Base-by-base conservation (phyloP, 345 rosid species). In the Citrus sinensis region DNA sequence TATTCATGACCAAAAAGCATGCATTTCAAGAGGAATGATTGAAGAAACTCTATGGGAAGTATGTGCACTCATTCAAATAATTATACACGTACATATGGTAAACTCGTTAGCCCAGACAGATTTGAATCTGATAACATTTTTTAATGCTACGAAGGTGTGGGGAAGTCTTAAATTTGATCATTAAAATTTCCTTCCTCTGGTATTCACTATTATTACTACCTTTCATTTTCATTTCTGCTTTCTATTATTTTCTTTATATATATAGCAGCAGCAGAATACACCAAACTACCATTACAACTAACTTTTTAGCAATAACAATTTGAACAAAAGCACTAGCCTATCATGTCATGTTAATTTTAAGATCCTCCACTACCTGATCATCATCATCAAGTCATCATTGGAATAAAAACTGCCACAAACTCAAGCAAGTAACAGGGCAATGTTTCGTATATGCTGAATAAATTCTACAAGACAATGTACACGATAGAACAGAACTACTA, bases 401-500 rank as follows among this genome's bases (percentile, higher is more conserved):
- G 58, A 54, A 54, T 54, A 5, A 5, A 17, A 54, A 54, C 7
- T 54, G 58, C 17, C 58, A 54, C 22, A 54, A 54, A 54, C 6
- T 54, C 22, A 7, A 54, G 58, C 22, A 70, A 49, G 35, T 49
- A 3, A 49, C 9, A 25, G 35, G 39, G 29, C 2, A 54, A 2
- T 34, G 58, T n/a, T 22, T 13, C 30, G 4, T 22, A 22, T 35
- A 35, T 6, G 30, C 4, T 46, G 35, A 35, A 54, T 54, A 56
- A 56, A 27, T 54, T 72, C 49, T 34, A 55, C 11, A 14, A 19
- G 24, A 71, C 42, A 29, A 14, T 9, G 32, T 62, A 62, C 35
- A 64, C 29, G n/a, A 54, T 16, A 40, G 59, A 61, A 74, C 16
- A 46, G 54, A 56, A 72, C 62, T 24, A 80, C 94, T 89, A 51